A percentile compares a stretch with the other conserved stretches of the same genome.
These are phyloP conservation scores for Sugiyamaella marilandica DNA, from an alignment of 805 yeast genomes.

Conservation along the genomic window DNA sequence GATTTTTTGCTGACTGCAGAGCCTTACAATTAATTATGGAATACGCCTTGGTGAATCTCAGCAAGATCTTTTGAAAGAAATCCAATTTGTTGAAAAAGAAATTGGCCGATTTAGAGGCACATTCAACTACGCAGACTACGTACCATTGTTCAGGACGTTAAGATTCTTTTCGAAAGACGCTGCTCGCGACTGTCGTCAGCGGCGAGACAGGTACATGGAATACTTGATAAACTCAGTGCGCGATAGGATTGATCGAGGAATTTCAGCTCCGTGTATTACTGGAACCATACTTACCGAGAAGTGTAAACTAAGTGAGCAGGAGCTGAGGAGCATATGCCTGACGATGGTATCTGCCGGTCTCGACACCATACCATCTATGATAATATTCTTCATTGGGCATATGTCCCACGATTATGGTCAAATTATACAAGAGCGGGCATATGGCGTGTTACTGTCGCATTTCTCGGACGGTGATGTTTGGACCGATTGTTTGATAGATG, in stretches of 20 bases:
- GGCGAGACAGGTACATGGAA: slow-evolving; percentile 33
- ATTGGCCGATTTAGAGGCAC: slow-evolving; percentile 36
- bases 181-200: slow-evolving; percentile 28
- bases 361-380: slow-evolving; percentile 63
- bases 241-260: slow-evolving; percentile 22
- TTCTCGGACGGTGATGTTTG: slow-evolving; percentile 30
- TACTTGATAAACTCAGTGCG: slow-evolving; percentile 29
- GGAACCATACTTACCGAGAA: slow-evolving; percentile 31
- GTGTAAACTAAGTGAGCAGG: slow-evolving; percentile 38
- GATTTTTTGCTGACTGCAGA: slow-evolving; percentile 45
- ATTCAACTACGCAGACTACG: slow-evolving; percentile 37
- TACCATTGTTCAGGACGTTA: slow-evolving; percentile 34
- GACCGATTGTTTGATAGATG: slow-evolving; percentile 23
- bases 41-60: slow-evolving; percentile 34
- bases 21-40: slow-evolving; percentile 39
- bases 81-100: slow-evolving; percentile 30
- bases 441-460: slow-evolving; percentile 34
- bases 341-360: slow-evolving; percentile 78
- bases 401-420: slow-evolving; percentile 41
- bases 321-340: slow-evolving; percentile 56
- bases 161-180: slow-evolving; percentile 23
- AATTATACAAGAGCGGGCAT: slow-evolving; percentile 44
- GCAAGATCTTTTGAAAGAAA: slow-evolving; percentile 29
- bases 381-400: slow-evolving; percentile 57
- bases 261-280: slow-evolving; percentile 31